These are phyloP conservation scores for Heterobasidion occidentale DNA, from an alignment of 1,284 basidiomycete species.

Conservation along the genomic window DNA sequence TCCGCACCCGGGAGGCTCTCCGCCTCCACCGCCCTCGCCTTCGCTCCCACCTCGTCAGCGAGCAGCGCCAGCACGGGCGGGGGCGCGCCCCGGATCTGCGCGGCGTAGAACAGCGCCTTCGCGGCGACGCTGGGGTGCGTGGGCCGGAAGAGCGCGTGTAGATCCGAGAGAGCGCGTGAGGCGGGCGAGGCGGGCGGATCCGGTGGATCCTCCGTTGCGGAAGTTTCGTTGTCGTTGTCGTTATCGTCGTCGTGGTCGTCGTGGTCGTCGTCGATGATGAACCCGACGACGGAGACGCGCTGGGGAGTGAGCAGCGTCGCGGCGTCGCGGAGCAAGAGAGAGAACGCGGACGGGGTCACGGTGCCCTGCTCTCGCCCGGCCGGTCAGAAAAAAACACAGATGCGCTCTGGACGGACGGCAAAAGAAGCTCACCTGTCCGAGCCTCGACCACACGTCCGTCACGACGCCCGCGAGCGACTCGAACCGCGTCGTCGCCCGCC, in stretches of 20 bases:
- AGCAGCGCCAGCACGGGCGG: constrained; percentile 1
- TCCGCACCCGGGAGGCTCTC: background rate
- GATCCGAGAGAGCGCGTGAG: background rate
- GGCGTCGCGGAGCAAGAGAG: constrained; percentile 46
- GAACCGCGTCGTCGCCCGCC: constrained; percentile 43
- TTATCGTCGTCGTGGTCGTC: background rate
- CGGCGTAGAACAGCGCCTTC: background rate
- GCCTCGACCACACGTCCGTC: constrained; percentile 55
- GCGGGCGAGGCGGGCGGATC: background rate
- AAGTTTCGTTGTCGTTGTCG: too few species aligned
- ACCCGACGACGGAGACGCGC: constrained; percentile 27
- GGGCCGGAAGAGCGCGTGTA: background rate
- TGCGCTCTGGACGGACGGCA: background rate
- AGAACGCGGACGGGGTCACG: constrained; percentile 37
- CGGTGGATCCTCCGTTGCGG: background rate
- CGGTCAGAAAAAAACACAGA: background rate
- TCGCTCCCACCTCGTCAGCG: background rate
- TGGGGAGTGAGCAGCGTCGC: constrained; percentile 40
- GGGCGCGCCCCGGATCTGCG: background rate
- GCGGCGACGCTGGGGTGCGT: background rate
- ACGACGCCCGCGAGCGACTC: constrained; percentile 39
- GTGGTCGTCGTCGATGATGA: too few species aligned
- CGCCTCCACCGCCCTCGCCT: background rate
- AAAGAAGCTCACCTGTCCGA: constrained; percentile 35
- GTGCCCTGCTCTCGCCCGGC: constrained; percentile 27